A percentile compares a stretch with the other conserved stretches of the same genome.
phyloP scores from a whole-genome alignment of 164 flowering plant species.

The Chloranthus sessilifolius region DNA sequence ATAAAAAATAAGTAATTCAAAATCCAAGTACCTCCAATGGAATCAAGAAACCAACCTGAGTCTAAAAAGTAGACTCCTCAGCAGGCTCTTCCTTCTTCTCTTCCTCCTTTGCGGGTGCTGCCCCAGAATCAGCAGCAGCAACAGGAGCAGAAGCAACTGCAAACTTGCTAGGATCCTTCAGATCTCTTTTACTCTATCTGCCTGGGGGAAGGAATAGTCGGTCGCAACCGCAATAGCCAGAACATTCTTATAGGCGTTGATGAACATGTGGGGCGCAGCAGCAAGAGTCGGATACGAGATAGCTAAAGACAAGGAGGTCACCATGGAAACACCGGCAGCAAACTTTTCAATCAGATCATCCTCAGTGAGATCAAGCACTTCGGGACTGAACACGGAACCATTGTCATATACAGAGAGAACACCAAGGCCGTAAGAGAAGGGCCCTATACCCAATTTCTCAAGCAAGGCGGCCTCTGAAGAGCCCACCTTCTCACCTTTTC shows the following conservation, averaged over 20 bases:
- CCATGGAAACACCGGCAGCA: constrained; percentile 11
- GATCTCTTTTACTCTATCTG: constrained; percentile 12
- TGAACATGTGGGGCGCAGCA: constrained; percentile 13
- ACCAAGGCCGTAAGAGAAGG: constrained; percentile 13
- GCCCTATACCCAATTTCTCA: constrained; percentile 10
- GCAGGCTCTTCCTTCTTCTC: too few relatives aligned
- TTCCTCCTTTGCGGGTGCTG: too few relatives aligned
- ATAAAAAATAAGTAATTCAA: too few relatives aligned
- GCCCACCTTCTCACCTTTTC: constrained; percentile 12
- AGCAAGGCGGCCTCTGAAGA: constrained; percentile 12
- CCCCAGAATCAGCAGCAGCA: too few relatives aligned
- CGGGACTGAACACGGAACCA: constrained; percentile 16
- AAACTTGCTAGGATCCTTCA: constrained; percentile 25
- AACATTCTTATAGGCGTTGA: constrained; percentile 13
- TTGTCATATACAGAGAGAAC: constrained; percentile 11
- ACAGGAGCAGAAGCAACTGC: too few relatives aligned
- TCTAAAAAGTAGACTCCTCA: too few relatives aligned
- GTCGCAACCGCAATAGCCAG: constrained; percentile 5
- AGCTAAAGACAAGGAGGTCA: constrained; percentile 9
- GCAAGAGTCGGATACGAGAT: constrained; percentile 13
- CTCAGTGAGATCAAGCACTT: constrained; percentile 16
- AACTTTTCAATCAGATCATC: constrained; percentile 12
- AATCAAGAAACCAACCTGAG: too few relatives aligned
- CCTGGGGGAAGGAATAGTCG: constrained; percentile 10
- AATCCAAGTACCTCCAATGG: too few relatives aligned